These are phyloP conservation scores for Suhomyces kilbournensis DNA, from an alignment of 805 yeast species.

Conservation along the genomic window DNA sequence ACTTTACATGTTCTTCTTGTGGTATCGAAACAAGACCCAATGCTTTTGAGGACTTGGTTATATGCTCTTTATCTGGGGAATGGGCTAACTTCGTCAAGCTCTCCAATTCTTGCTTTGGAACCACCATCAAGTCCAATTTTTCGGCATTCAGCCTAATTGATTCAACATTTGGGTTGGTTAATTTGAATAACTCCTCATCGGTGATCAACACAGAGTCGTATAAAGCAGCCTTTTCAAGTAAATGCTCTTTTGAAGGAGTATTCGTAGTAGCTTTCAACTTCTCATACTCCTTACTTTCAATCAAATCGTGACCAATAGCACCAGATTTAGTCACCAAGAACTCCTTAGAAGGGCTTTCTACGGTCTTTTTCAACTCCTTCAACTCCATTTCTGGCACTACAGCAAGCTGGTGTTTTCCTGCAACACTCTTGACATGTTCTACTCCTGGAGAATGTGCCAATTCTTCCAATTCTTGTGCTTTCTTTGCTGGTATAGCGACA, in stretches of 20 bases:
- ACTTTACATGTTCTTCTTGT: not conserved
- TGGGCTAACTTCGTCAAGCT: conserved; percentile 7
- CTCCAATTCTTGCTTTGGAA: conserved; percentile 3
- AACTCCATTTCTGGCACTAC: conserved; percentile 5
- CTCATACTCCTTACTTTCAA: conserved; percentile 13
- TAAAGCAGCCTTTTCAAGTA: not conserved
- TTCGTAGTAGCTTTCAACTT: not conserved
- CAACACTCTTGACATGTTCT: conserved; percentile 7
- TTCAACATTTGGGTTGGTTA: conserved; percentile 8
- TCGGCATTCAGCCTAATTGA: conserved; percentile 10
- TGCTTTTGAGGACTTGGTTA: conserved; percentile 3
- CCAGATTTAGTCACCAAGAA: conserved; percentile 14
- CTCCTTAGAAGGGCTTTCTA: conserved; percentile 14
- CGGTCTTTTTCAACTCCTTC: conserved; percentile 11
- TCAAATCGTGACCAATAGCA: conserved; percentile 12
- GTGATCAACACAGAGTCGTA: conserved; percentile 2
- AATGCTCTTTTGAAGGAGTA: conserved; percentile 1
- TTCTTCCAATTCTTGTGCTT: not conserved
- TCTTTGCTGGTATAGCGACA: not conserved
- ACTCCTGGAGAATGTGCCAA: conserved; percentile 14
- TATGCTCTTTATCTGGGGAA: conserved; percentile 6
- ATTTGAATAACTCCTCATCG: conserved; percentile 3
- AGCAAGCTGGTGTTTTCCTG: conserved; percentile 6
- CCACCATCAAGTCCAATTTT: conserved; percentile 5
- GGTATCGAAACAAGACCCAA: conserved; percentile 12